Conservation (phyloP, 306 rosid species). For the Cicer judaicum region DNA sequence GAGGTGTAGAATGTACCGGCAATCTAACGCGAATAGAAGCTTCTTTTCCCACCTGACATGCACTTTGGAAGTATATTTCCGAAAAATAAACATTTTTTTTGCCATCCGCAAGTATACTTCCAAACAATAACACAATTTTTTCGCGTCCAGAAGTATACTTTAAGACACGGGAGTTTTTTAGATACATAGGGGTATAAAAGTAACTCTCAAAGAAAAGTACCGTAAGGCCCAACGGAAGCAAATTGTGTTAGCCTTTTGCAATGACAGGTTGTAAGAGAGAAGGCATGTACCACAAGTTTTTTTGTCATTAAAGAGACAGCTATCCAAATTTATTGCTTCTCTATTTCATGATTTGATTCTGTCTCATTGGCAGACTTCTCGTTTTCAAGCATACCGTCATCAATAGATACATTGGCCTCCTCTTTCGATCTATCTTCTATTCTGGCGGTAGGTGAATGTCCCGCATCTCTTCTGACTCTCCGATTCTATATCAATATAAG, state of each 20-base stretch:
- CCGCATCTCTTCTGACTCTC: conserved; percentile 51
- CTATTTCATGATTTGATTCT: conserved; percentile 46
- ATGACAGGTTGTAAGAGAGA: conserved; percentile 52
- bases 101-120: too few species aligned
- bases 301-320: conserved; percentile 42
- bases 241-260: conserved; percentile 40
- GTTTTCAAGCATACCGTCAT: conserved; percentile 42
- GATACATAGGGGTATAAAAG: too few species aligned
- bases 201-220: background rate
- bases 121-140: too few species aligned
- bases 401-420: conserved; percentile 47
- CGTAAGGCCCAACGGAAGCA: conserved; percentile 40
- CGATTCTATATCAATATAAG: conserved; percentile 60
- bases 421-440: conserved; percentile 51
- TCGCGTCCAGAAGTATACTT: too few species aligned
- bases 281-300: conserved; percentile 37
- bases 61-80: too few species aligned
- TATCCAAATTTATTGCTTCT: conserved; percentile 48
- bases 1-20: conserved; percentile 42
- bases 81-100: too few species aligned
- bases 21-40: conserved; percentile 21
- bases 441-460: conserved; percentile 44
- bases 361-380: conserved; percentile 41
- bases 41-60: too few species aligned
- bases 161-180: too few species aligned